Base-by-base conservation (phyloP, 2,329 filamentous ascomycete genomes). In the Coniochaeta sp. region DNA sequence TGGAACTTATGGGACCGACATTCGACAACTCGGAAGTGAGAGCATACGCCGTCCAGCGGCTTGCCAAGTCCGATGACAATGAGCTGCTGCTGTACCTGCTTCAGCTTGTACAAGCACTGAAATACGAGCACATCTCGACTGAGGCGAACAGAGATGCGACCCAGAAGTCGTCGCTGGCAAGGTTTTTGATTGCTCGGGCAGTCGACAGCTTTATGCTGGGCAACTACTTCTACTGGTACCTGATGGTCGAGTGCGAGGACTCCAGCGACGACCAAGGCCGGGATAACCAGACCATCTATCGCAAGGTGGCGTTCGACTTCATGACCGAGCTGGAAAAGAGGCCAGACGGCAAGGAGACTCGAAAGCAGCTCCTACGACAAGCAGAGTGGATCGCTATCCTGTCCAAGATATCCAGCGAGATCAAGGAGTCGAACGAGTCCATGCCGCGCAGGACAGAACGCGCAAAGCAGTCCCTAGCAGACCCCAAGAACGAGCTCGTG, bases 231-330 rank as follows among this genome's bases (percentile, higher is more conserved):
- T 89, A 96, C 67, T 99, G 94, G 94, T 99, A 97, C 67, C 77
- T 99, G 2, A 96, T 96, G 85, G 94, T 99, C 1, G 95, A 99
- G 70, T 95, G 91, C 59, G 90, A 95, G 60, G 92, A 96, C 65
- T 75, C 78, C 53, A 91, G 87, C 57, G 82, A 83, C 3, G 86
- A 90, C 40, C 89, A 91, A 60, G 79, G 83, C 20, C 76, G 82
- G 4, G 83, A 85, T 52, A 87, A 92, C 63, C 86, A 89, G 45
- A 88, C 89, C 56, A 83, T 97, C 16, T 99, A 96, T 67, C 86
- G 89, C 26, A 91, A 92, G 60, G 89, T 99, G 8, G 91, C 94
- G 53, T 99, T 91, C 62, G 90, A 97, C 63, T 99, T 97, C 67
- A 96, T 97, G 91, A 76, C 82, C 6, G 89, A 94, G 66, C 75